Percentiles rank a stretch among this genome's conserved stretches.
Evolutionary conservation across 176 grass and related monocot genomes (phyloP).

Genomic region (Dendrocalamus sinicus): DNA sequence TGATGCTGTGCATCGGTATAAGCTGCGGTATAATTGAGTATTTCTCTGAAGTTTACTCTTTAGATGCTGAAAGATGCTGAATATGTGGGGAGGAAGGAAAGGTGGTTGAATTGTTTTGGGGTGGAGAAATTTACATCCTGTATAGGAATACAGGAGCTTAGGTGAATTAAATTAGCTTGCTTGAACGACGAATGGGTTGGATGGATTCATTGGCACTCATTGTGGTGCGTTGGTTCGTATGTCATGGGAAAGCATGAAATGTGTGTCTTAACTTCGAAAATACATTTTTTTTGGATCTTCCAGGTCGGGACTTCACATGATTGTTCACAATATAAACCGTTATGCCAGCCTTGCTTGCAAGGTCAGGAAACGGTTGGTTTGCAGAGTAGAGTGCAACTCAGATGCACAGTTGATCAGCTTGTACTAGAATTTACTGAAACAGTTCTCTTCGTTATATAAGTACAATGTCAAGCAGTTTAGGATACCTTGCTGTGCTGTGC

Average conservation of each 20-base stretch:
- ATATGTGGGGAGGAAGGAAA: neutral
- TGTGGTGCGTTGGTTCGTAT: neutral
- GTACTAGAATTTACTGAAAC: neutral
- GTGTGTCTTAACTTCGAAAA: neutral
- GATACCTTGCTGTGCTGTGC: neutral
- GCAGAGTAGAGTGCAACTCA: neutral
- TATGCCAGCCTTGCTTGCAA: neutral
- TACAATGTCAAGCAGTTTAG: neutral
- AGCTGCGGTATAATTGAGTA: neutral
- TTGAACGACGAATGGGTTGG: neutral
- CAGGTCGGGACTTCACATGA: neutral
- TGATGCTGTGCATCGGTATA: no score
- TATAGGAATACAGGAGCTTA: neutral
- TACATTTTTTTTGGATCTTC: neutral
- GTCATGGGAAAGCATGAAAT: neutral
- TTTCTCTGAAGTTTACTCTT: neutral
- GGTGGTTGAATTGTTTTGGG: neutral
- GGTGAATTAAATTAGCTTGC: neutral
- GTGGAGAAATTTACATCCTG: neutral
- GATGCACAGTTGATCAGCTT: neutral
- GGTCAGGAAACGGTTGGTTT: neutral
- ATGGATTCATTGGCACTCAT: neutral
- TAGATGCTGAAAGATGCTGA: neutral
- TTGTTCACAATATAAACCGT: neutral
- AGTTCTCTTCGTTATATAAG: neutral